Conservation (phyloP, 306 rosid species). For the Phaseolus lunatus region DNA sequence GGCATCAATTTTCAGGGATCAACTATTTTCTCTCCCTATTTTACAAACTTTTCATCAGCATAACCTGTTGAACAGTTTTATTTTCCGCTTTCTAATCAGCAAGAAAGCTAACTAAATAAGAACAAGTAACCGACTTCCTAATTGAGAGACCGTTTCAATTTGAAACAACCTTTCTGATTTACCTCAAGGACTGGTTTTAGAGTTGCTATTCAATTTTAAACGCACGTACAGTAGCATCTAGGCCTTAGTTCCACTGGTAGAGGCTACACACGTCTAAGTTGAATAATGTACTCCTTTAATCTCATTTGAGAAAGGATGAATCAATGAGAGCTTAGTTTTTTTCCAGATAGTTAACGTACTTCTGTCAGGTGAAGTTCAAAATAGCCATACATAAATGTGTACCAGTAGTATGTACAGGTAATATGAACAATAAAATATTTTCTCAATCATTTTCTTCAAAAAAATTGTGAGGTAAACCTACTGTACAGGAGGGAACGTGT, state of each 20-base stretch:
- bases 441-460: constrained; percentile 32
- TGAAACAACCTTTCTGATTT: constrained; percentile 1
- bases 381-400: not conserved
- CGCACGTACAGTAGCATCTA: not conserved
- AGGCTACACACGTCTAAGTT: not conserved
- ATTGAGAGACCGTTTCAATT: not conserved
- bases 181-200: not conserved
- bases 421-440: constrained; percentile 32
- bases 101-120: not conserved
- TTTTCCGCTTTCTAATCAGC: not conserved
- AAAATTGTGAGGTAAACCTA: constrained; percentile 59
- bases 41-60: not conserved
- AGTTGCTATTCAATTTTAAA: not conserved
- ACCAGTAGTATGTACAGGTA: constrained; percentile 35
- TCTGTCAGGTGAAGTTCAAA: constrained; percentile 28
- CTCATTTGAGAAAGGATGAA: constrained; percentile 28
- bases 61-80: not conserved
- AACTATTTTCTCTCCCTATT: not conserved
- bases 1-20: too few relatives aligned
- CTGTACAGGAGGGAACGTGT: constrained; percentile 53
- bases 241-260: too few relatives aligned
- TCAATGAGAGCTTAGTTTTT: constrained; percentile 14
- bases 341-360: not conserved
- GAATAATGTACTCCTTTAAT: not conserved
- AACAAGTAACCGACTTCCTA: not conserved